These are phyloP conservation scores for Potentilla sterilis DNA, from an alignment of 306 rosid genomes.

Conservation along the genomic window DNA sequence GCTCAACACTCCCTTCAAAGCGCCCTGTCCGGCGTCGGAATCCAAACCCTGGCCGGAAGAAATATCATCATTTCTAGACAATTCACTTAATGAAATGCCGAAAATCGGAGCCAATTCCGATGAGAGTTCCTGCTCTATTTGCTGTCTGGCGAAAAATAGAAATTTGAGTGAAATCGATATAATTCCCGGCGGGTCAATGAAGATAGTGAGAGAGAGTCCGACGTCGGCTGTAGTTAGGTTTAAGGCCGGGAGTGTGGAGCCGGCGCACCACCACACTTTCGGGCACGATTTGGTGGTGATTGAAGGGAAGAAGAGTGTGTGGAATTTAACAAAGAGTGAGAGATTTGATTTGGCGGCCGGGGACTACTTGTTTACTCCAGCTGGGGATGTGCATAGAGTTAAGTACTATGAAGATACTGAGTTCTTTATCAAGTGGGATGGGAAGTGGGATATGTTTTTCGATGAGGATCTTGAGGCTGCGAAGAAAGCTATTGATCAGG, in stretches of 20 bases:
- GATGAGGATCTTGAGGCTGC: constrained; percentile 73
- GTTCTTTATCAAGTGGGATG: constrained; percentile 94
- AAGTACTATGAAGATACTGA: constrained; percentile 70
- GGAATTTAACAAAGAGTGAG: constrained; percentile 49
- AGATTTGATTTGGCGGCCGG: constrained; percentile 6
- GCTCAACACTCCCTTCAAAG: constrained; percentile 74
- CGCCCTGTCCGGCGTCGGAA: constrained; percentile 66
- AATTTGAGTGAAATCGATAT: constrained; percentile 61
- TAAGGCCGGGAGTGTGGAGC: constrained; percentile 82
- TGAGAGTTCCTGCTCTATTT: constrained; percentile 38
- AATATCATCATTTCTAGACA: constrained; percentile 51
- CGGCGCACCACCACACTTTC: constrained; percentile 86
- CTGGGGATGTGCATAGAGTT: constrained; percentile 78
- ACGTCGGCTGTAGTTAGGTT: constrained; percentile 81
- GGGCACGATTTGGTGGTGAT: constrained; percentile 87
- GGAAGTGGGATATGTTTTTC: constrained; percentile 80
- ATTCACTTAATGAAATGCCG: constrained; percentile 63
- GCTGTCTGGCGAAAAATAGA: constrained; percentile 64
- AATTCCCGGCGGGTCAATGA: constrained; percentile 87
- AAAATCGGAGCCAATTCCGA: constrained; percentile 38
- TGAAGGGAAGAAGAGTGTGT: constrained; percentile 77
- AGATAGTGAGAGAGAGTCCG: constrained; percentile 72
- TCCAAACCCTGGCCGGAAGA: constrained; percentile 68
- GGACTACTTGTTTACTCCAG: constrained; percentile 74
- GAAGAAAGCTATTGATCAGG: constrained; percentile 37